Conservation (phyloP, 169 alveolate species). For the Cytauxzoon felis region DNA sequence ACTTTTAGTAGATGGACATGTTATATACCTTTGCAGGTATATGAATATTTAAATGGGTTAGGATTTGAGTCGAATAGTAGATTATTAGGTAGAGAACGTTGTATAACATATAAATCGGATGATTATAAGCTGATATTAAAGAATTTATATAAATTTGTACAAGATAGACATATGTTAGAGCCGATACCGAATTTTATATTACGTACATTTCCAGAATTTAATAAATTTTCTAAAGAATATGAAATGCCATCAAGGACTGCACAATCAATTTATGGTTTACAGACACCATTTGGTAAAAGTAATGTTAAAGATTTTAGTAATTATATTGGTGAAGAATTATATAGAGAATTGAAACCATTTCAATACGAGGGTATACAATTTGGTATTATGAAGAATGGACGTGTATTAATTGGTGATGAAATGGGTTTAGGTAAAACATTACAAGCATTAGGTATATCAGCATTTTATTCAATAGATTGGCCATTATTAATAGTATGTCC, state of each 20-base stretch:
- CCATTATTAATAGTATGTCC: conserved; percentile 94
- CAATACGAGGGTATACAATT: conserved; percentile 91
- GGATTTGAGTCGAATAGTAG: conserved; percentile 24
- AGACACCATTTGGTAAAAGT: conserved; percentile 53
- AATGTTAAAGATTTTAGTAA: conserved; percentile 33
- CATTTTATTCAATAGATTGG: conserved; percentile 89
- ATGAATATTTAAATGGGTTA: conserved; percentile 21
- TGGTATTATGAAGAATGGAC: conserved; percentile 88
- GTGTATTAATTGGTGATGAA: conserved; percentile 94
- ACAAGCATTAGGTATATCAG: conserved; percentile 92
- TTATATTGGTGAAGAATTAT: conserved; percentile 67
- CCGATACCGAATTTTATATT: conserved; percentile 68
- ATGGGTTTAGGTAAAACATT: conserved; percentile 99
- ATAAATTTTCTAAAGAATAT: conserved; percentile 41
- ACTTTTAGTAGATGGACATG: conserved; percentile 7
- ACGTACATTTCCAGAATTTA: conserved; percentile 57
- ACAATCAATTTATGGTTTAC: conserved; percentile 29
- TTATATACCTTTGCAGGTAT: conserved; percentile 10
- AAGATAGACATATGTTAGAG: conserved; percentile 53
- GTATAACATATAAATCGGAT: conserved; percentile 55
- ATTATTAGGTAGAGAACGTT: conserved; percentile 33
- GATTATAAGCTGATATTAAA: conserved; percentile 60
- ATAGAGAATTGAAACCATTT: conserved; percentile 77
- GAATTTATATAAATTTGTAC: conserved; percentile 8
- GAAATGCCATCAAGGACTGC: conserved; percentile 62